Conservation (phyloP, 78 protist genomes). For the Planoprotostelium fungivorum region DNA sequence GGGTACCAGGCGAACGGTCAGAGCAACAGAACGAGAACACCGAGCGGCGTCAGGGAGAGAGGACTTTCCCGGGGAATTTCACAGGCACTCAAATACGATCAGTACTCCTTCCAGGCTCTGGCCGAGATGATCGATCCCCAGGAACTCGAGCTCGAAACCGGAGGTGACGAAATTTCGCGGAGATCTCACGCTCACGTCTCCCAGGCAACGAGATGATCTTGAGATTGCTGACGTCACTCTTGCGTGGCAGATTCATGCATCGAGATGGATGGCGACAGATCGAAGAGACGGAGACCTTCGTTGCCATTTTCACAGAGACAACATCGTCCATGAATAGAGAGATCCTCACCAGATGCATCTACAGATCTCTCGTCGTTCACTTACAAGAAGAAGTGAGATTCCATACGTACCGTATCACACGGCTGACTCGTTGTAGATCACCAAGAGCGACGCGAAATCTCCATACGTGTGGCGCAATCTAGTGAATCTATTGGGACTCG, state of each 20-base stretch:
- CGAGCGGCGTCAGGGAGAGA: too few species aligned
- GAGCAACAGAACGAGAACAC: too few species aligned
- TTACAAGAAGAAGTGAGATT: neutral
- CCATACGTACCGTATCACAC: neutral
- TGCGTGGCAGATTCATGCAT: conserved; percentile 26
- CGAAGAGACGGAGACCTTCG: conserved; percentile 52
- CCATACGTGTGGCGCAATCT: neutral
- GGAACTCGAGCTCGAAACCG: neutral
- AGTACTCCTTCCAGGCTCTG: neutral
- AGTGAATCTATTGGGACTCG: neutral
- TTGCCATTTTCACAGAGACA: neutral
- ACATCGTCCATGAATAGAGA: neutral
- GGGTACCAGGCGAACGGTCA: too few species aligned
- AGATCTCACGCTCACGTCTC: neutral
- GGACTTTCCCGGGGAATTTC: neutral
- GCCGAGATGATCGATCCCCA: neutral
- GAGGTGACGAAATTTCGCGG: neutral
- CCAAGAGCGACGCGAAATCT: neutral
- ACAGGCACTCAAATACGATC: neutral
- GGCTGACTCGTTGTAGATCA: neutral
- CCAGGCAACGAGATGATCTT: neutral
- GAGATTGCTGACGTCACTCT: conserved; percentile 4
- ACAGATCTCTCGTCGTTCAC: neutral
- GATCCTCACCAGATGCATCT: neutral
- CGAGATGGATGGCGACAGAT: conserved; percentile 50